A percentile compares a stretch with the other conserved stretches of the same genome.
These are phyloP conservation scores for Endoconidiophora laricicola DNA, from an alignment of 2,329 filamentous ascomycete species.

Conservation along the genomic window DNA sequence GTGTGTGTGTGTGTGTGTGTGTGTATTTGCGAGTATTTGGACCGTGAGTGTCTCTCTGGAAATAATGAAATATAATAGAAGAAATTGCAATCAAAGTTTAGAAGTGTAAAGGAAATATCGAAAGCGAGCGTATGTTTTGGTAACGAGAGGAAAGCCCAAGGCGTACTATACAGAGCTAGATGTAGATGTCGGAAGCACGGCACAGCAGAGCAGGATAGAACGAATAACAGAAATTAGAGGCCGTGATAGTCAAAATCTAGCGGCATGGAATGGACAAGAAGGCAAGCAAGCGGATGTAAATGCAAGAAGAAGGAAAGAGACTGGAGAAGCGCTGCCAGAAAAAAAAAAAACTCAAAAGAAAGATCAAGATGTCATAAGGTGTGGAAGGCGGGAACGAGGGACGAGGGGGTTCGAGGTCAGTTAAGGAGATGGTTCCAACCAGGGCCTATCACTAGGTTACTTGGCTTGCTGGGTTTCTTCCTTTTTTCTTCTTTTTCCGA, in stretches of 20 bases:
- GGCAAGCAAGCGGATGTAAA: neutral
- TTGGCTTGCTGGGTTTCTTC: neutral
- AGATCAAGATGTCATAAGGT: conserved; percentile 7
- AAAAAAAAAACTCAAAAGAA: neutral
- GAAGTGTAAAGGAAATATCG: neutral
- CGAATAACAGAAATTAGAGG: conserved; percentile 1
- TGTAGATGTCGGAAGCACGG: neutral
- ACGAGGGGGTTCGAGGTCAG: conserved; percentile 6
- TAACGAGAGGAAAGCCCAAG: too few relatives aligned
- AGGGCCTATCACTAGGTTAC: neutral
- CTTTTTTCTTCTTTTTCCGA: conserved; percentile 3
- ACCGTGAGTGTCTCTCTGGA: too few relatives aligned
- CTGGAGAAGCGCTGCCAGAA: neutral
- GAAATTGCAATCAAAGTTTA: neutral
- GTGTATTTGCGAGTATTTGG: too few relatives aligned
- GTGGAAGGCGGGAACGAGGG: neutral
- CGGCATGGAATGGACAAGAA: too few relatives aligned
- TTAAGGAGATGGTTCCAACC: conserved; percentile 4
- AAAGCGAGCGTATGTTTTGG: too few relatives aligned
- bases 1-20: too few relatives aligned
- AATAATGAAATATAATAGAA: too few relatives aligned
- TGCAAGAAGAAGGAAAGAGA: neutral
- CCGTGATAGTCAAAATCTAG: neutral
- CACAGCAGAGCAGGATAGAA: too few relatives aligned
- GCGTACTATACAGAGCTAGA: neutral